Evolutionary conservation across 495 filamentous ascomycete genomes (phyloP), one percentile per base, ranked within the genome.

Genomic region (Penicillium soppii): DNA sequence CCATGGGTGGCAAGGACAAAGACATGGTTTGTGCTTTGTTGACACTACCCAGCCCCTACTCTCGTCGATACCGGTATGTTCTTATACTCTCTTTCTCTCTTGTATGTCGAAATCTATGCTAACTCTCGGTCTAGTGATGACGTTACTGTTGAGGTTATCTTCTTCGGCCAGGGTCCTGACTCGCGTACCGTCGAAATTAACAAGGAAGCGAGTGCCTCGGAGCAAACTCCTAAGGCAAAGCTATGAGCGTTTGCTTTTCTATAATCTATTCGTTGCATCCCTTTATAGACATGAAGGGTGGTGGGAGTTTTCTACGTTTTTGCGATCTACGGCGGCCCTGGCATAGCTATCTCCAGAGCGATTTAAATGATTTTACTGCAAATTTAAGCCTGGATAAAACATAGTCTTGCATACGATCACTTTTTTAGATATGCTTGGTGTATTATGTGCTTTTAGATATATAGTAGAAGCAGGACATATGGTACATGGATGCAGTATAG

Each of bases 61-160:
- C 90, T 27, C 82, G 95, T 53, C 72, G 95, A 55, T 97, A 97
- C 58, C 82, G 92, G 89, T 92, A 79, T 52, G 75, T 56, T 20
- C 19, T 12, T 29, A 29, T 45, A 23, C 17, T 3, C 32, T 26
- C 19, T 19, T 36, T 5, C 39, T n/a, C 13, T 25, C 13, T 36
- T 13, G 0, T 40, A 13, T 40, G 7, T 16, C 41, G n/a, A 10
- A 39, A 42, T 39, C 4, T 23, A 27, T 22, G 25, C 53, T 64
- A 61, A 63, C 35, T 37, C 2, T 45, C 19, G 29, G 4, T 21
- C 13, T 55, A 90, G 89, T 49, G 94, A 98, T 65, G 94, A 98
- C 69, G 75, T 98, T 38, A 98, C 94, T 0, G 95, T 98, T 21
- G 91, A 98, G 71, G 94, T 98, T 35, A 95, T 98, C 64, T 98